These are phyloP conservation scores for Haplosporangium gracile DNA, from an alignment of 192 early-diverging fungal genomes.

Conservation along the genomic window DNA sequence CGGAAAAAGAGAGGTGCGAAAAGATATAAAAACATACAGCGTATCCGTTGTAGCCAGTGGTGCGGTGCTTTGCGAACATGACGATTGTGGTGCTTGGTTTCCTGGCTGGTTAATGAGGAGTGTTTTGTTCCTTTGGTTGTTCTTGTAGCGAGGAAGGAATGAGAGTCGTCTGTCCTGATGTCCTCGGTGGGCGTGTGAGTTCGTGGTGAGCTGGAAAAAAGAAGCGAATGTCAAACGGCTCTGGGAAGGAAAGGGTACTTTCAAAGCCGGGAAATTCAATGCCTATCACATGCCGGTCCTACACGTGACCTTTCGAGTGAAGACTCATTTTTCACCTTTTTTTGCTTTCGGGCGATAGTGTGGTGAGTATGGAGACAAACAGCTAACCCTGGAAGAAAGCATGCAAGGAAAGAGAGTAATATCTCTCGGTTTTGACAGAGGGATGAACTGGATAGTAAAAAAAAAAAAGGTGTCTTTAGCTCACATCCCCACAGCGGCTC, in stretches of 20 bases:
- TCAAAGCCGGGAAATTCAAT: not conserved
- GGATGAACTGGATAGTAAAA: too few relatives aligned
- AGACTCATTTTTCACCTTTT: not conserved
- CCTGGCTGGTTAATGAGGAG: not conserved
- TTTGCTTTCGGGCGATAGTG: not conserved
- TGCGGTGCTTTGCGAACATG: slow-evolving; percentile 75
- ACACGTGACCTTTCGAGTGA: not conserved
- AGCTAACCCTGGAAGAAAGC: too few relatives aligned
- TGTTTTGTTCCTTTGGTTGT: not conserved
- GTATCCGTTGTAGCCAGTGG: slow-evolving; percentile 91
- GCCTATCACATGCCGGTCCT: not conserved
- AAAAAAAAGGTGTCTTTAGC: too few relatives aligned
- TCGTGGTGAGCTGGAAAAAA: not conserved
- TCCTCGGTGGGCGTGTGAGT: not conserved
- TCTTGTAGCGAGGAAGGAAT: not conserved
- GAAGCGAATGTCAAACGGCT: not conserved
- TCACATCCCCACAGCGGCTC: too few relatives aligned
- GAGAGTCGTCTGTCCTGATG: not conserved
- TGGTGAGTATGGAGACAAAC: too few relatives aligned
- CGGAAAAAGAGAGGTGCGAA: slow-evolving; percentile 9
- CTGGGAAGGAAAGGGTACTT: not conserved
- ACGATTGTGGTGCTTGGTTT: slow-evolving; percentile 8
- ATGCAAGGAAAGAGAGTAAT: too few relatives aligned
- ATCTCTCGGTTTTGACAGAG: too few relatives aligned
- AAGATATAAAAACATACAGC: slow-evolving; percentile 65